Conservation (phyloP, 441 rosid species). For the Adansonia gregorii region DNA sequence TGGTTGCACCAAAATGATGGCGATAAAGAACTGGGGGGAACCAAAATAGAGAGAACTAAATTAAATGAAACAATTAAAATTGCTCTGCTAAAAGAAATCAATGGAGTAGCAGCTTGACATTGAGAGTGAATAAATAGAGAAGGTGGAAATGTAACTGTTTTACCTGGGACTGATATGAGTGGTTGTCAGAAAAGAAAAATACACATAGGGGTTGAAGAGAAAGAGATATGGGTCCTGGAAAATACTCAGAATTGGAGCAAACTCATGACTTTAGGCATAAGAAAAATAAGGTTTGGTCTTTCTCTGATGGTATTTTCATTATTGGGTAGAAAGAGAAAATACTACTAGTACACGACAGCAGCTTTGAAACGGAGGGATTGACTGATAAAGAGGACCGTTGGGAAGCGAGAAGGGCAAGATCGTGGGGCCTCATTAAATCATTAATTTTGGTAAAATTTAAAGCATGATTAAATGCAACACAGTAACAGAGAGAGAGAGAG, state of each 20-base stretch:
- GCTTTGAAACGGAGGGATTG: constrained; percentile 35
- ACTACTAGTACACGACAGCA: constrained; percentile 24
- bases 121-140: constrained; percentile 43
- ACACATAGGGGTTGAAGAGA: constrained; percentile 36
- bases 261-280: constrained; percentile 34
- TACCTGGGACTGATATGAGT: constrained; percentile 53
- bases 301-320: constrained; percentile 27
- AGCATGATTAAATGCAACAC: constrained; percentile 34
- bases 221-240: constrained; percentile 34
- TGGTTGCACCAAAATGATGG: constrained; percentile 18
- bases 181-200: constrained; percentile 32
- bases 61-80: constrained; percentile 20
- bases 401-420: constrained; percentile 34
- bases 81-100: constrained; percentile 18
- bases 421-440: constrained; percentile 46
- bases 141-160: constrained; percentile 32
- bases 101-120: constrained; percentile 22
- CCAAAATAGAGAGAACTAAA: constrained; percentile 29
- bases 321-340: constrained; percentile 2
- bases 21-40: constrained; percentile 1
- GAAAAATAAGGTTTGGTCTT: constrained; percentile 40
- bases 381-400: constrained; percentile 28
- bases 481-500: constrained; percentile 20
- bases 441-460: constrained; percentile 39
- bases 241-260: constrained; percentile 15